Base-by-base conservation (phyloP, 2,329 filamentous ascomycete genomes). In the Leptodontidium sp. region DNA sequence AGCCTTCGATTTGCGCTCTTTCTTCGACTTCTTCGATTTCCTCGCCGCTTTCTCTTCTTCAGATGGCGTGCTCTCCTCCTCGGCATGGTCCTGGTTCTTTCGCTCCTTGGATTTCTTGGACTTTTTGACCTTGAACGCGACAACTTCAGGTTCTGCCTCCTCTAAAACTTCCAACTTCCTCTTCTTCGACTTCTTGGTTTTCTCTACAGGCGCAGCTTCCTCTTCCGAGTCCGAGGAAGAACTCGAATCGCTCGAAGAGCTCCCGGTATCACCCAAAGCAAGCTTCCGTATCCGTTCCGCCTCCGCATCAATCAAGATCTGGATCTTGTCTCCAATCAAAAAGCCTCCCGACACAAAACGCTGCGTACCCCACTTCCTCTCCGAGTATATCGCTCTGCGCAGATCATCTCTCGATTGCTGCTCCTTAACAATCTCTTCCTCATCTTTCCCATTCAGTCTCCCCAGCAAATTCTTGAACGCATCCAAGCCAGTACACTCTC, bases 281-380 rank as follows among this genome's bases (percentile, higher is more conserved):
- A 78, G 62, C 64, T 77, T 75, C 38, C 71, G 68, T 68, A 77
- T 66, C 72, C 76, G 68, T 68, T 79, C 76, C 66, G 75, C 75
- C 75, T 80, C 73, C 47, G 78, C 78, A 66, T 80, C 79, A 64
- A 79, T 79, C 68, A 81, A 78, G 50, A 84, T 83, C 74, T 85
- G 81, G 61, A 88, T 84, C 75, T 87, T 83, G 70, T 88, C 85
- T 43, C 86, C 87, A 29, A 89, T 83, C 40, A 88, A 78, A 67
- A 94, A 86, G 0, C 95, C 96, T n/a, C 93, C 96, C 68, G 86
- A 89, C 29, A 99, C 91, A 80, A 99, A 99, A 61, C 90, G 88
- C 85, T 97, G 93, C 11, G 87, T 85, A 0, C 94, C 94, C 82
- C 90, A 94, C 80, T 90, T 93, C 75, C 87, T 86, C 74, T 91